Conservation (phyloP, 164 flowering plant species). For the Annona cherimola region DNA sequence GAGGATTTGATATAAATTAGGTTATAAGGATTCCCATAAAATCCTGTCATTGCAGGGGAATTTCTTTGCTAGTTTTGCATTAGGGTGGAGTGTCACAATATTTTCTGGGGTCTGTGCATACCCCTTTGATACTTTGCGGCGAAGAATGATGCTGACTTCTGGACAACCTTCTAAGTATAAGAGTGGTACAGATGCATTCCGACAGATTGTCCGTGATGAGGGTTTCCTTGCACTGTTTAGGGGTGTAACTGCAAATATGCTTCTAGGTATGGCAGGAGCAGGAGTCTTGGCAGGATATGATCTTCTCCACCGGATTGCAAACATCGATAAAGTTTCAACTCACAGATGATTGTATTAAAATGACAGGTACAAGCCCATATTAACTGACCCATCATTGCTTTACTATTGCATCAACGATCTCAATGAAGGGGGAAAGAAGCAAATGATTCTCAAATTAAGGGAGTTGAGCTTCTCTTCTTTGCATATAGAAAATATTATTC, state of each 20-base stretch:
- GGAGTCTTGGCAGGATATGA: conserved; percentile 96
- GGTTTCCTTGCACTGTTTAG: conserved; percentile 63
- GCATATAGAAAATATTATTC: neutral
- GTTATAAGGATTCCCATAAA: neutral
- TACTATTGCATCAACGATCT: neutral
- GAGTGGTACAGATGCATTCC: conserved; percentile 59
- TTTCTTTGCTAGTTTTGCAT: conserved; percentile 75
- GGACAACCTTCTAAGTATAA: conserved; percentile 79
- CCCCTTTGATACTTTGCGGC: conserved; percentile 83
- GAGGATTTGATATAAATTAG: too few species aligned
- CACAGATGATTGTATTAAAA: conserved; percentile 34
- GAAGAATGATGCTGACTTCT: conserved; percentile 98
- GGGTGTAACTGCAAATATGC: conserved; percentile 91
- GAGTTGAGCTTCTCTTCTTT: neutral
- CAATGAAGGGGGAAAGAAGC: neutral
- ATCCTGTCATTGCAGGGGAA: conserved; percentile 56
- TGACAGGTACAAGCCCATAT: conserved; percentile 16
- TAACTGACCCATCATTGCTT: neutral
- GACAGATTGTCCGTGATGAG: conserved; percentile 69
- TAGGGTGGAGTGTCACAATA: conserved; percentile 93
- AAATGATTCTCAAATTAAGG: too few species aligned
- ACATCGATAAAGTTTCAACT: conserved; percentile 35
- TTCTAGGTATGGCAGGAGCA: conserved; percentile 91
- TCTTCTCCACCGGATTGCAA: conserved; percentile 58
- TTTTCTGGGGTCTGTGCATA: conserved; percentile 89